Conservation (phyloP, 352 stramenopile species). For the Phytopythium mirpurense region DNA sequence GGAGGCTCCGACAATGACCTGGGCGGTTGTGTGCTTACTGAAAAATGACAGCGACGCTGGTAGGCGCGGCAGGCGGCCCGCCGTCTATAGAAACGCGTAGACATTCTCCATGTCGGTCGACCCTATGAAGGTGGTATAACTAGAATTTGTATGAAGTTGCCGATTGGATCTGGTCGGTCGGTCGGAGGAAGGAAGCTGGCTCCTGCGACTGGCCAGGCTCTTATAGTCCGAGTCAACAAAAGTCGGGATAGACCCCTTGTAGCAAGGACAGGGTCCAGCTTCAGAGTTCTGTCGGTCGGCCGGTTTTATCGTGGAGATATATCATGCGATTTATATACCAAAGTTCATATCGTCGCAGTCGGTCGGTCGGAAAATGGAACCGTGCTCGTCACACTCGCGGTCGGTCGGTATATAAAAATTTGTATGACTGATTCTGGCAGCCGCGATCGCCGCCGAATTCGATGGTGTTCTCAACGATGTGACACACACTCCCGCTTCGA, state of each 20-base stretch:
- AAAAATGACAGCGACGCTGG: conserved; percentile 25
- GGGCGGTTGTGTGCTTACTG: conserved; percentile 11
- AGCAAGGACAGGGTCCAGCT: conserved; percentile 5
- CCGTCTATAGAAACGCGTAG: conserved; percentile 8
- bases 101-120: conserved; percentile 3
- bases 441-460: conserved; percentile 10
- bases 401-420: conserved; percentile 38
- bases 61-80: too few species aligned
- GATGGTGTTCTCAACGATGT: conserved; percentile 6
- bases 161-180: conserved; percentile 15
- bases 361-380: neutral
- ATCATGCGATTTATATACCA: conserved; percentile 20
- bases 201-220: neutral
- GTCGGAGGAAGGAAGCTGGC: neutral
- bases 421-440: conserved; percentile 21
- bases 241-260: conserved; percentile 7
- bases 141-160: conserved; percentile 9
- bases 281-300: conserved; percentile 5
- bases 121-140: neutral
- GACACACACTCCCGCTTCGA: neutral
- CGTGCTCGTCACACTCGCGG: conserved; percentile 8
- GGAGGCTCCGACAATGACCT: conserved; percentile 4
- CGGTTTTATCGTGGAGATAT: conserved; percentile 9
- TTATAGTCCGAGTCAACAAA: neutral
- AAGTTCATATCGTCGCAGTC: neutral